phyloP scores from a whole-genome alignment of 2,329 filamentous ascomycete species.

The Neopestalotiopsis rosae region DNA sequence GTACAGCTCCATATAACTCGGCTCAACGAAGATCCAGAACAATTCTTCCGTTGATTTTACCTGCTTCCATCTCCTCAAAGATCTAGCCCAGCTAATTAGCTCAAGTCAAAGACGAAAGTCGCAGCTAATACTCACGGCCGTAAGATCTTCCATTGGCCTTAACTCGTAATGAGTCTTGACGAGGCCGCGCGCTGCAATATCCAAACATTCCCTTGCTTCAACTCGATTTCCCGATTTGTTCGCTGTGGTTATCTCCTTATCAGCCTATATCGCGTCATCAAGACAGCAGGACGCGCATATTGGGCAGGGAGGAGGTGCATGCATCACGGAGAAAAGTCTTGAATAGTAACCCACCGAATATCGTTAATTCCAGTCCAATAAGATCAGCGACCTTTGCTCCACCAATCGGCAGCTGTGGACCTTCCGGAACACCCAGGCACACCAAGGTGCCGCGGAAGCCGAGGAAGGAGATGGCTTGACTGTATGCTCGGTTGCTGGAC shows the following conservation, averaged over 20 bases:
- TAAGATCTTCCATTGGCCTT: conserved; percentile 5
- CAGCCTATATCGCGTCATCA: background rate
- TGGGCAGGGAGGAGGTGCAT: conserved; percentile 39
- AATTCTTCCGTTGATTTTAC: conserved; percentile 49
- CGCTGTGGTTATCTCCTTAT: background rate
- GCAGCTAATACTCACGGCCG: background rate
- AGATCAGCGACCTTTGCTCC: conserved; percentile 47
- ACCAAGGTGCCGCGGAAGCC: conserved; percentile 55
- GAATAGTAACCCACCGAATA: conserved; percentile 29
- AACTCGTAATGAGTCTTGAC: conserved; percentile 37
- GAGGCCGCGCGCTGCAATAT: conserved; percentile 52
- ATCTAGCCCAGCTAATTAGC: conserved; percentile 48
- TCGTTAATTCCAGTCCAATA: conserved; percentile 47
- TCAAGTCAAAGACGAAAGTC: background rate
- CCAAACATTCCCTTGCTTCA: conserved; percentile 54
- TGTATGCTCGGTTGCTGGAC: conserved; percentile 54
- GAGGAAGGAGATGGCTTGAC: conserved; percentile 51
- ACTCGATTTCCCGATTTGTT: conserved; percentile 45
- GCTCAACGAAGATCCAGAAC: conserved; percentile 45
- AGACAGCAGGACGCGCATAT: conserved; percentile 39
- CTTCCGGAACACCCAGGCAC: conserved; percentile 57
- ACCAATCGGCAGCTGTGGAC: conserved; percentile 47
- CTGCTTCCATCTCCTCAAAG: conserved; percentile 49
- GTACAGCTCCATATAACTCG: background rate
- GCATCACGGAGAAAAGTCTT: background rate